Base-by-base conservation (phyloP, 352 stramenopile species). In the Pythium aquatile region DNA sequence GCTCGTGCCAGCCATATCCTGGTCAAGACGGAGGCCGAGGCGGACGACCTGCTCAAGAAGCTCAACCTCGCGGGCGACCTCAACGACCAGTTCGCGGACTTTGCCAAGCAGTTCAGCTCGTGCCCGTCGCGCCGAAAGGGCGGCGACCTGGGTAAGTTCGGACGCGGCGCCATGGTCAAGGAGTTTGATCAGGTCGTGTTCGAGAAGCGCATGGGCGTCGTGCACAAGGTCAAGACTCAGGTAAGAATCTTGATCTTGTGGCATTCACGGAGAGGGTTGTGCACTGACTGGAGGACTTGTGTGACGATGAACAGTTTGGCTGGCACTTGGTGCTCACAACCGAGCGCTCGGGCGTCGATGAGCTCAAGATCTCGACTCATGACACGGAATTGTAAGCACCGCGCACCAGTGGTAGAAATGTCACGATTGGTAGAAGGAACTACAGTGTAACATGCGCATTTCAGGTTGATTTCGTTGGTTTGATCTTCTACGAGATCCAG, bases 141-240 rank as follows among this genome's bases (percentile, higher is more conserved):
- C 26, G 85, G 85, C 0, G 79, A 87, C 44, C 62, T 94, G 14
- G 85, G 85, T 33, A 81, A 61, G 7, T 94, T 94, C 55, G 73
- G 78, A 4, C 81, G 81, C 17, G 83, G 81, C 14, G 77, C 87
- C 42, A 94, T 92, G 85, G 81, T 92, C 57, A 59, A 67, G 2
- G 81, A 88, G 72, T 92, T 92, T 51, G 83, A 94, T 74, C 59
- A 74, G 55, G 80, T 94, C n/a, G 83, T 89, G 33, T 92, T 94
- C 57, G 77, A 94, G 51, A 74, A 81, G 54, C 55, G 69, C 14
- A 75, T 89, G 46, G 78, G 79, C 52, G 69, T 79, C 8, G 79
- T 91, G 40, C 79, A 91, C 77, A 93, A 91, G 69, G 81, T 93
- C 48, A 69, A 79, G 64, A 91, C 84, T 28, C 78, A 90, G 79